phyloP scores from a whole-genome alignment of 441 rosid genomes.

The Erodium moschatum region DNA sequence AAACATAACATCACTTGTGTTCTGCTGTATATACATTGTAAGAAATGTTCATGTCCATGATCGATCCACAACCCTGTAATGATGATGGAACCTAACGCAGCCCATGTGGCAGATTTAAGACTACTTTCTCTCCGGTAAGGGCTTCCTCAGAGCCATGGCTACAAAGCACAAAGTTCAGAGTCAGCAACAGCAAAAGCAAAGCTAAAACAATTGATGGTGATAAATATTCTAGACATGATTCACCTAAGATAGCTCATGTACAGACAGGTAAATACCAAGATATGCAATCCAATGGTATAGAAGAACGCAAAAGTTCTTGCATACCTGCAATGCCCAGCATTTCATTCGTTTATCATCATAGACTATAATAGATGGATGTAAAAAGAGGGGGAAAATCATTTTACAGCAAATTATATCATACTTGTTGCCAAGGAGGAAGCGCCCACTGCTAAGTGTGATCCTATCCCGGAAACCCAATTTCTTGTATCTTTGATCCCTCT shows the following conservation, averaged over 20 bases:
- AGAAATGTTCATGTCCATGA: too few species aligned
- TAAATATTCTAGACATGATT: background rate
- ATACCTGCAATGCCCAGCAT: constrained; percentile 37
- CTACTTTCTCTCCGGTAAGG: background rate
- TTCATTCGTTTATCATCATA: background rate
- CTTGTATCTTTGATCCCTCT: constrained; percentile 90
- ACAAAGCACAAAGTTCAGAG: background rate
- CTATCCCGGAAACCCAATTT: constrained; percentile 92
- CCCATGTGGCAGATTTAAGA: background rate
- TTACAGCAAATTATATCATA: constrained; percentile 24
- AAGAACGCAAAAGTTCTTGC: constrained; percentile 91
- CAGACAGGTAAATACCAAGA: constrained; percentile 80
- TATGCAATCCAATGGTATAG: constrained; percentile 80
- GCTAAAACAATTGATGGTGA: background rate
- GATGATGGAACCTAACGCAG: background rate
- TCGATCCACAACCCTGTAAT: too few species aligned
- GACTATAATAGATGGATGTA: background rate
- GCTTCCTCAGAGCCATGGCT: background rate
- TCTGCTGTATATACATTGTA: too few species aligned
- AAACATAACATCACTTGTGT: too few species aligned
- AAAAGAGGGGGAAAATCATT: background rate
- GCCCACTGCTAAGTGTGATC: constrained; percentile 89
- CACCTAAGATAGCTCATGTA: constrained; percentile 91
- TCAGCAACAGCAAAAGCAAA: background rate
- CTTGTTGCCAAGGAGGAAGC: constrained; percentile 92